phyloP scores from a whole-genome alignment of 1,284 basidiomycete genomes.

The Cutaneotrichosporon curvatum region DNA sequence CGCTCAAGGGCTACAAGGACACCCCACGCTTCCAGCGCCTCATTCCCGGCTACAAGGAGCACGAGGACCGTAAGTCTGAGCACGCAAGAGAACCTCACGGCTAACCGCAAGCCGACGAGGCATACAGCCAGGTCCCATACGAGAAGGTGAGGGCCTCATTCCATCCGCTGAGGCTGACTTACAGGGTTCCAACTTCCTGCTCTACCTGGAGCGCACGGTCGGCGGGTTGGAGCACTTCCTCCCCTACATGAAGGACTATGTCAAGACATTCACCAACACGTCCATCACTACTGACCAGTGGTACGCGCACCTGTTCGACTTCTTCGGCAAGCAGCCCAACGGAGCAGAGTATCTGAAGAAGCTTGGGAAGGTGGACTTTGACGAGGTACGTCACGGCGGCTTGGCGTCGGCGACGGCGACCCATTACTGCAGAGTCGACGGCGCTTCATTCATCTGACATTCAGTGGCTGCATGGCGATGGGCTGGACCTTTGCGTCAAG shows the following conservation, averaged over 20 bases:
- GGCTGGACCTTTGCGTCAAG: conserved; percentile 66
- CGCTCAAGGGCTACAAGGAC: conserved; percentile 55
- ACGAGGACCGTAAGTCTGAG: conserved; percentile 31
- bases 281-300: conserved; percentile 84
- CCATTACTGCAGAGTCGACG: too few relatives aligned
- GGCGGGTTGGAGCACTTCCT: conserved; percentile 82
- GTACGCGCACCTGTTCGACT: conserved; percentile 76
- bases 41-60: conserved; percentile 68
- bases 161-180: conserved; percentile 6
- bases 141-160: conserved; percentile 53
- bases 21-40: conserved; percentile 65
- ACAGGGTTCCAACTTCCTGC: conserved; percentile 60
- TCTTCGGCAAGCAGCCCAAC: conserved; percentile 56
- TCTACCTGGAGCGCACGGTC: conserved; percentile 63
- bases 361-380: conserved; percentile 69
- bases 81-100: too few relatives aligned
- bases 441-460: too few relatives aligned
- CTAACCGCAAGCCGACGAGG: conserved; percentile 60
- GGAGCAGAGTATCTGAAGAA: conserved; percentile 59
- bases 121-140: conserved; percentile 62
- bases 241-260: conserved; percentile 62
- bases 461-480: conserved; percentile 77
- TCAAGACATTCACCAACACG: conserved; percentile 52
- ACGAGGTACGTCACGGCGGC: conserved; percentile 54
- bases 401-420: too few relatives aligned